These are phyloP conservation scores for Rhodotorula toruloides DNA, from an alignment of 768 basidiomycete species.

Conservation along the genomic window DNA sequence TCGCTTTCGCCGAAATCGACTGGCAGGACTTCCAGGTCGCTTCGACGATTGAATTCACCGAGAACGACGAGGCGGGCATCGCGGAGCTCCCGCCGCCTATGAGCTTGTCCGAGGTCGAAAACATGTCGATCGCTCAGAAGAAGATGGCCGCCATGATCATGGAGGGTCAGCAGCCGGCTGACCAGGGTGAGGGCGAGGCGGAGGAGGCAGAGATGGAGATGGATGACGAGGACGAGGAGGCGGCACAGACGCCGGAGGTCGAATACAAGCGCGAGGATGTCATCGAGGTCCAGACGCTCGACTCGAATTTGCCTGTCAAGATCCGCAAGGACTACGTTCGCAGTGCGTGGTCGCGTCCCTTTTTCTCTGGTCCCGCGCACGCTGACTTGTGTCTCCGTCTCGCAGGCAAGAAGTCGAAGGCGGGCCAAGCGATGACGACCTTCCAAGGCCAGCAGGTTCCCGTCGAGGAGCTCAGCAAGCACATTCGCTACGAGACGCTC, in stretches of 20 bases:
- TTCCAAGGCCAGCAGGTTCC: conserved; percentile 94
- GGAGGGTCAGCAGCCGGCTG: conserved; percentile 67
- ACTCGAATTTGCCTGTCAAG: conserved; percentile 76
- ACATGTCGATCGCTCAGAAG: conserved; percentile 94
- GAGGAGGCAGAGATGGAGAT: conserved; percentile 62
- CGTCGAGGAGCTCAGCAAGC: conserved; percentile 90
- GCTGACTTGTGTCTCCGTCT: not conserved
- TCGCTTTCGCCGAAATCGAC: conserved; percentile 94
- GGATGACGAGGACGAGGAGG: conserved; percentile 53
- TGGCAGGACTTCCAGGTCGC: conserved; percentile 99
- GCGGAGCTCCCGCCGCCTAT: conserved; percentile 90
- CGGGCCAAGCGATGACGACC: conserved; percentile 63
- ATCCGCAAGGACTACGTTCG: conserved; percentile 95
- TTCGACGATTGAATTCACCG: conserved; percentile 95
- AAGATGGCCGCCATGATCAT: conserved; percentile 97
- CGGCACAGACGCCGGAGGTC: conserved; percentile 42
- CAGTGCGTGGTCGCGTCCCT: conserved; percentile 56
- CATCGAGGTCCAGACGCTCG: conserved; percentile 43
- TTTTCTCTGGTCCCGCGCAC: not conserved
- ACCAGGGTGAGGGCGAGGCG: conserved; percentile 47
- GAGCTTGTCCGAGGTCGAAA: conserved; percentile 88
- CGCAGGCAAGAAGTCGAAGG: conserved; percentile 54
- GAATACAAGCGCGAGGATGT: conserved; percentile 24
- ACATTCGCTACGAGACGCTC: conserved; percentile 95
- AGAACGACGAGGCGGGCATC: conserved; percentile 73